Evolutionary conservation across 805 yeast genomes (phyloP).

Genomic region (Starmerella bombi): DNA sequence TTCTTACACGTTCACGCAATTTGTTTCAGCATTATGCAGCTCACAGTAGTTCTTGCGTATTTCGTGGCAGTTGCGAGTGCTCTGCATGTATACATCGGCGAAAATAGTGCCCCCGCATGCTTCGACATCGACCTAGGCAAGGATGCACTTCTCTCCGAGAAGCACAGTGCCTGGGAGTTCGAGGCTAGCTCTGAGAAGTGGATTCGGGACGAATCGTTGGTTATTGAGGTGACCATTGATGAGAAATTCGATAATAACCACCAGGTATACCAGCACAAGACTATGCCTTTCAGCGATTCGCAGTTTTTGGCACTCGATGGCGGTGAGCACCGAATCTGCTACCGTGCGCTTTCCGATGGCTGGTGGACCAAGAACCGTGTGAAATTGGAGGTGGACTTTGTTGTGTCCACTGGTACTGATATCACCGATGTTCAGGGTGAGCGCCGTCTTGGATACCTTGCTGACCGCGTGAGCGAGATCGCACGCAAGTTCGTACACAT

Average conservation of each 20-base stretch:
- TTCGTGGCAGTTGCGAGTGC: constrained; percentile 26
- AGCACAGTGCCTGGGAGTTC: constrained; percentile 54
- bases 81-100: constrained; percentile 65
- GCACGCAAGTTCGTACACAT: constrained; percentile 45
- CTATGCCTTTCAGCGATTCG: constrained; percentile 49
- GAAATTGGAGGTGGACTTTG: constrained; percentile 62
- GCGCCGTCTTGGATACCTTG: constrained; percentile 40
- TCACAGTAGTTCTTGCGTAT: background rate
- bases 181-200: constrained; percentile 38
- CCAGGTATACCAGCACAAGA: constrained; percentile 56
- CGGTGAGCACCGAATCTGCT: constrained; percentile 77
- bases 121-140: constrained; percentile 69
- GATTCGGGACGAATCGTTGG: constrained; percentile 40
- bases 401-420: constrained; percentile 46
- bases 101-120: constrained; percentile 60
- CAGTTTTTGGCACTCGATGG: constrained; percentile 69
- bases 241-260: constrained; percentile 78
- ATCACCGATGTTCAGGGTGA: constrained; percentile 50
- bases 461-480: constrained; percentile 43
- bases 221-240: constrained; percentile 56
- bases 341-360: constrained; percentile 44
- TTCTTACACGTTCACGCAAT: background rate
- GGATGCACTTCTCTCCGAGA: constrained; percentile 65
- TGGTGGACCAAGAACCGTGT: constrained; percentile 51
- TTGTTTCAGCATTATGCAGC: background rate